Base-by-base conservation (phyloP, 2,329 filamentous ascomycete genomes). In the Colletotrichum tropicicola region DNA sequence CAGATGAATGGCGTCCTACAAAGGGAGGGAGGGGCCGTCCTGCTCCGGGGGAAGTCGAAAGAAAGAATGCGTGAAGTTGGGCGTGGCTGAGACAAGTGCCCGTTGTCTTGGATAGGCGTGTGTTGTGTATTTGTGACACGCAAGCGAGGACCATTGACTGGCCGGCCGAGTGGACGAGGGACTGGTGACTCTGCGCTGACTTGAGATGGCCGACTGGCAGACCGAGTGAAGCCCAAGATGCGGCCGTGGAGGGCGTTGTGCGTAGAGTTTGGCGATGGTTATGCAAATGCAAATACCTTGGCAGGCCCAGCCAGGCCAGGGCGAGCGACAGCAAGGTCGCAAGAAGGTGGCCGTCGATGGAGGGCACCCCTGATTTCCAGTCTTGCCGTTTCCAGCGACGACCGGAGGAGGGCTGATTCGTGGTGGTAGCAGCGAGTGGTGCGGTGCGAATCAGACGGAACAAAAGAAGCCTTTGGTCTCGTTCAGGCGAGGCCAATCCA, bases 1-100 rank as follows among this genome's bases (percentile, higher is more conserved):
- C 57, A 62, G 62, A 62, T 62, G 62, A 65, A 62, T 65, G 49
- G 56, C 41, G 43, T 49, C 57, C 43, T 35, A 37, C 47, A 41
- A 45, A 61, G 61, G 57, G 44, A 65, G 61, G 57, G 27, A 55
- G 44, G 57, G 58, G 37, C 51, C 19, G 43, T 49, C 44, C 37
- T 65, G 17, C 43, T 43, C 53, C 59, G 57, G 44, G 62, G 39
- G 43, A 51, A 19, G 15, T 21, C 17, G 39, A 43, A 19, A 13
- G 39, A 19, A 43, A 59, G 51, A 65, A 62, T 65, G 58, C 19
- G 35, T 17, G 41, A 48, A 60, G 32, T n/a, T n/a, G n/a, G 32
- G n/a, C 32, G 27, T 32, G 44, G 49, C 39, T 55, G 49, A 65
- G 62, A 56, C 57, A 61, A 51, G 57, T 61, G 57, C 57, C 62